Evolutionary conservation across 441 rosid species (phyloP).

Genomic region (Populus hybrid): DNA sequence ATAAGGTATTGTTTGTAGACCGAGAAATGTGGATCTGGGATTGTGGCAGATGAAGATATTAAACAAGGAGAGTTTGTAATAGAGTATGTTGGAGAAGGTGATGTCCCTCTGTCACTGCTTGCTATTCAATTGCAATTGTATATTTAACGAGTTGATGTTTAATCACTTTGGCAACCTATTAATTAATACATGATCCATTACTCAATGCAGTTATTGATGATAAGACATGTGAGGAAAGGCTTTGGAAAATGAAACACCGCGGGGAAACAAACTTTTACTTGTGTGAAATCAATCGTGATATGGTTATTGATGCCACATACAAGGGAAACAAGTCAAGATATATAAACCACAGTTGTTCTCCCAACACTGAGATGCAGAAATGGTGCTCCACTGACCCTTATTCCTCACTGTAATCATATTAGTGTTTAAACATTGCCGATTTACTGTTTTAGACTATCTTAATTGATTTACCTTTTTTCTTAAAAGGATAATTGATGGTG

Average conservation of each 20-base stretch:
- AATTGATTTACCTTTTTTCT: slow-evolving; percentile 7
- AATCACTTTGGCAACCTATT: slow-evolving; percentile 7
- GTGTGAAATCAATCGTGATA: slow-evolving; percentile 95
- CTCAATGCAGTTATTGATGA: slow-evolving; percentile 81
- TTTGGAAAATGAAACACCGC: slow-evolving; percentile 92
- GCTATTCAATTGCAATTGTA: slow-evolving; percentile 2
- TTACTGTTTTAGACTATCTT: slow-evolving; percentile 6
- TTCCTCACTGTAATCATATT: slow-evolving; percentile 16
- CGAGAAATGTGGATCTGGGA: slow-evolving; percentile 91
- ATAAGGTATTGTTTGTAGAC: slow-evolving; percentile 60
- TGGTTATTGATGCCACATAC: slow-evolving; percentile 97
- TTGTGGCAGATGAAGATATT: slow-evolving; percentile 91
- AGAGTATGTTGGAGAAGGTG: slow-evolving; percentile 99
- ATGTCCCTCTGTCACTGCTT: slow-evolving; percentile 20
- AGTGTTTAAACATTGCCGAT: slow-evolving; percentile 3
- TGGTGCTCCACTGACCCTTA: slow-evolving; percentile 47
- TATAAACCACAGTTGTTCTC: slow-evolving; percentile 94
- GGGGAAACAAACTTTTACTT: slow-evolving; percentile 95
- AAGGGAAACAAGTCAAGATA: slow-evolving; percentile 98
- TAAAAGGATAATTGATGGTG: slow-evolving; percentile 91
- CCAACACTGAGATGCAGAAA: slow-evolving; percentile 99
- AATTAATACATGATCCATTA: background rate
- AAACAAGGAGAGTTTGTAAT: slow-evolving; percentile 83
- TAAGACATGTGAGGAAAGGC: slow-evolving; percentile 96
- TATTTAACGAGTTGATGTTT: slow-evolving; percentile 7